Base-by-base conservation (phyloP, 768 basidiomycete genomes). In the Russula virescens region DNA sequence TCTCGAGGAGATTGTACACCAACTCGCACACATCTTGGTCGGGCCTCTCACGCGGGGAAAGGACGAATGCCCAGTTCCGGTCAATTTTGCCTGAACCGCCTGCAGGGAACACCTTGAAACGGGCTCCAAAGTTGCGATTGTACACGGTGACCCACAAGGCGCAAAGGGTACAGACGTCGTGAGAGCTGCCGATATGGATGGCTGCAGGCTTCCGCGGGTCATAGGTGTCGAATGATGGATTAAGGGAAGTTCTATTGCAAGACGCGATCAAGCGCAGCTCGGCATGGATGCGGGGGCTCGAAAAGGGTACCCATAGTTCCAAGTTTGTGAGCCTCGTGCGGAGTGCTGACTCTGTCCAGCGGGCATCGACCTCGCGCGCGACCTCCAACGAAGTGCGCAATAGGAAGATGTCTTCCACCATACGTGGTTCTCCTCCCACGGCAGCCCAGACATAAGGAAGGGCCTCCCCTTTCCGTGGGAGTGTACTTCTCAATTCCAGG, bases 181-280 rank as follows among this genome's bases (percentile, higher is more conserved):
- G 63, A 18, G 63, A 64, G 42, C 63, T 64, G 31, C 52, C 63
- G 25, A 64, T 64, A 16, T 58, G 63, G 8, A 64, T 52, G 23
- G 52, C 40, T 5, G 63, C 63, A 5, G 25, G 58, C n/a, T 60
- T 64, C 40, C 63, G 63, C 23, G 63, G 63, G 42, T 64, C 63
- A 14, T 60, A 64, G 23, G 63, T 26, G 42, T 64, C 63, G 14
- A 64, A 58, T 8, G 63, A 64, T 5, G 63, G 63, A 19, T 64
- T 47, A 2, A 64, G 58, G 58, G 31, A 28, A 1, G 52, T 47
- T 21, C 58, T n/a, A 18, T 64, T 64, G 48, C 58, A 60, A 5
- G 58, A 64, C 48, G 53, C 53, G 52, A 64, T 64, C 48, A 64
- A 40, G n/a, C 63, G 63, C 34, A 64, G 47, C 21, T 64, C 63